These are phyloP conservation scores for Cenococcum geophilum DNA, from an alignment of 495 filamentous ascomycete genomes.

Conservation along the genomic window DNA sequence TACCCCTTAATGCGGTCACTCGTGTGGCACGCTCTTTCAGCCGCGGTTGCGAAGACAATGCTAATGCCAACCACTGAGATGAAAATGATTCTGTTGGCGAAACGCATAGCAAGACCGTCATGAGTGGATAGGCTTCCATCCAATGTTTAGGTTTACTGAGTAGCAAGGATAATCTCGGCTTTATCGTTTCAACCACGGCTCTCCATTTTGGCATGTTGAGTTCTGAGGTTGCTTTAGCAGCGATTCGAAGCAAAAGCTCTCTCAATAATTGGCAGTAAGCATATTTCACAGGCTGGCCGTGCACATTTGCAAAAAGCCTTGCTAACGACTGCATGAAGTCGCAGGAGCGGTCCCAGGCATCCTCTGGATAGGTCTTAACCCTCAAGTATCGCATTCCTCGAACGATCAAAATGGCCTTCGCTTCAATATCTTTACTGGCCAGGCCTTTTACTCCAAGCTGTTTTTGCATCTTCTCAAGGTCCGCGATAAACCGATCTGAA, in stretches of 20 bases:
- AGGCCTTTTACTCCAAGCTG: conserved; percentile 60
- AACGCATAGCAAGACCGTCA: conserved; percentile 77
- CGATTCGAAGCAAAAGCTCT: conserved; percentile 80
- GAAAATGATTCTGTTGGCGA: conserved; percentile 78
- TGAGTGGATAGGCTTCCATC: conserved; percentile 77
- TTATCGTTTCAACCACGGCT: conserved; percentile 70
- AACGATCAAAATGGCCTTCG: conserved; percentile 74
- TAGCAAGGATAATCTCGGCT: conserved; percentile 70
- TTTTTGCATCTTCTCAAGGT: conserved; percentile 70
- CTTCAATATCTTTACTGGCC: conserved; percentile 56
- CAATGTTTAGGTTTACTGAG: conserved; percentile 87
- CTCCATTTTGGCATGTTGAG: conserved; percentile 76
- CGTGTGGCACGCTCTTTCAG: conserved; percentile 77
- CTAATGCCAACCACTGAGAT: conserved; percentile 75
- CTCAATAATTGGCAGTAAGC: conserved; percentile 90
- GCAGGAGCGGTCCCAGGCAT: conserved; percentile 78
- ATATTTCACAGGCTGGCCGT: conserved; percentile 82
- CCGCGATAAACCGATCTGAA: conserved; percentile 67
- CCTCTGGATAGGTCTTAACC: conserved; percentile 60
- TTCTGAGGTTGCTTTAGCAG: conserved; percentile 65
- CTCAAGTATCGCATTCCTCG: conserved; percentile 85
- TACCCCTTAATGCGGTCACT: conserved; percentile 76
- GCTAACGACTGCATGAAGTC: conserved; percentile 77
- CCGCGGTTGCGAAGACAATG: conserved; percentile 65
- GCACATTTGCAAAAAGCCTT: conserved; percentile 72